Evolutionary conservation across 257 asterid genomes (phyloP).

Genomic region (Osmanthus fragrans): DNA sequence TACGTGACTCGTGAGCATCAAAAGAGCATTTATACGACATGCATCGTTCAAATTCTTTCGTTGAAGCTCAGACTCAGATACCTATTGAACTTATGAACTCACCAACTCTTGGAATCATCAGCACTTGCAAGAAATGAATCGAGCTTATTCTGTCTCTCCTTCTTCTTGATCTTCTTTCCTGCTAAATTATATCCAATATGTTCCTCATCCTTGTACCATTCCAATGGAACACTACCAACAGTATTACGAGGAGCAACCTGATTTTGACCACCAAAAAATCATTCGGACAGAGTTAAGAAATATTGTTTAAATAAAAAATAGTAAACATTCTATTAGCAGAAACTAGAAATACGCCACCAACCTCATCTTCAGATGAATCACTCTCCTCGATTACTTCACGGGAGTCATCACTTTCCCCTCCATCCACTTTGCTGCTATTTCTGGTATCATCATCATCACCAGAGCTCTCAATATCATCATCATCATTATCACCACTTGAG

Average conservation of each 20-base stretch:
- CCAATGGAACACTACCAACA: conserved; percentile 80
- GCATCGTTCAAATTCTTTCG: background rate
- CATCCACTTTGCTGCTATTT: conserved; percentile 30
- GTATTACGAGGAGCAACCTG: conserved; percentile 96
- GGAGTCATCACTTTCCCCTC: conserved; percentile 48
- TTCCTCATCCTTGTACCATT: conserved; percentile 91
- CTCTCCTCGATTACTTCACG: conserved; percentile 61
- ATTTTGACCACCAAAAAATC: conserved; percentile 19
- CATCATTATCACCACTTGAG: conserved; percentile 41
- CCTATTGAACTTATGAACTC: conserved; percentile 27
- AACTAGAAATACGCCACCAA: conserved; percentile 24
- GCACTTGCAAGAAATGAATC: conserved; percentile 73
- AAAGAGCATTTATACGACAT: background rate
- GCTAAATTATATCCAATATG: conserved; percentile 87
- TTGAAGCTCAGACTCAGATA: conserved; percentile 8
- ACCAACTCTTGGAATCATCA: conserved; percentile 85
- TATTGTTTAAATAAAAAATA: background rate
- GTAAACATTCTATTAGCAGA: background rate
- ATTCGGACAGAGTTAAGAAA: conserved; percentile 12
- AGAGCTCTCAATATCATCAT: conserved; percentile 19
- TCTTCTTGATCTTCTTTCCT: conserved; percentile 94
- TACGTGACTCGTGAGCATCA: background rate
- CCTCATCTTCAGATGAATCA: conserved; percentile 91
- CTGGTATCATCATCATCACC: conserved; percentile 33
- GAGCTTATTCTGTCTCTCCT: conserved; percentile 73